These are phyloP conservation scores for Rhytidiadelphus loreus DNA, from an alignment of 225 moss, liverwort and hornwort genomes.

Conservation along the genomic window DNA sequence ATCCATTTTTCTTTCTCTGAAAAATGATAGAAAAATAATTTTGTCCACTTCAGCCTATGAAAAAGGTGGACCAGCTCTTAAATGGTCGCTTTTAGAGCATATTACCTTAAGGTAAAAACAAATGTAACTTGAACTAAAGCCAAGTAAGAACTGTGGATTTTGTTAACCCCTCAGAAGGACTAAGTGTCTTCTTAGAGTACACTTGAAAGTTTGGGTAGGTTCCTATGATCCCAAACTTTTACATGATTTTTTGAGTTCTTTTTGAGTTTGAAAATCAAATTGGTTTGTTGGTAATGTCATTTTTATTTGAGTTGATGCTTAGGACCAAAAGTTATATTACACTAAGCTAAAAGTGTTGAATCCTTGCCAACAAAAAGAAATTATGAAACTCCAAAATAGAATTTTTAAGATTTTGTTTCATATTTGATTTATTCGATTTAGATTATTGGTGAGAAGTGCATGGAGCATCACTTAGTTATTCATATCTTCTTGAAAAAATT, in stretches of 20 bases:
- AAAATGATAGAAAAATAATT: no score
- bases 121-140: neutral
- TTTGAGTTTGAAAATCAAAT: neutral
- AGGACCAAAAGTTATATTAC: neutral
- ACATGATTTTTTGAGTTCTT: neutral
- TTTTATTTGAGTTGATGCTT: neutral
- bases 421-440: no score
- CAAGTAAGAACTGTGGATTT: neutral
- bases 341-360: neutral
- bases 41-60: no score
- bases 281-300: neutral
- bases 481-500: neutral
- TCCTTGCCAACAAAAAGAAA: accelerated
- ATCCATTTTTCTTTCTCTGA: no score
- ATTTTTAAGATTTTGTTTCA: no score
- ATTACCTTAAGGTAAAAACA: no score
- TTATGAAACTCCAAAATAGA: neutral
- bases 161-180: no score
- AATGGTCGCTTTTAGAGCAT: no score
- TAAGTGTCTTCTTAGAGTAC: no score
- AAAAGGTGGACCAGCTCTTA: no score
- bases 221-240: neutral
- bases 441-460: neutral
- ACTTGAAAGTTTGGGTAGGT: neutral
- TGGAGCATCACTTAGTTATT: neutral